These are phyloP conservation scores for Curvularia sp. DNA, from an alignment of 2,329 filamentous ascomycete genomes.

Conservation along the genomic window DNA sequence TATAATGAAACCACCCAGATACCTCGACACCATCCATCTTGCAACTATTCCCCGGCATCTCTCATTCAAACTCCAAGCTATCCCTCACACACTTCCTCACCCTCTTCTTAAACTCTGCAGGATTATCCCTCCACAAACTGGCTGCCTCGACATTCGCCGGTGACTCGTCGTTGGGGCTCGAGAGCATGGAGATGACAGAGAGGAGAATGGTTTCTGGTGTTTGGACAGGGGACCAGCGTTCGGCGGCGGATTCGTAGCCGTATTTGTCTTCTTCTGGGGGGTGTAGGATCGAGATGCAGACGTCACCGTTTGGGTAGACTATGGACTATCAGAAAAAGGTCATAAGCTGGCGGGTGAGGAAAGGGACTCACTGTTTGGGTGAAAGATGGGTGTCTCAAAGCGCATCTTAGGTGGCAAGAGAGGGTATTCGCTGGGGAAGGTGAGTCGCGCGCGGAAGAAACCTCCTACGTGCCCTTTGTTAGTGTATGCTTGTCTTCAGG, in stretches of 20 bases:
- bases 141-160: conserved; percentile 96
- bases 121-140: conserved; percentile 90
- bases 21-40: too few relatives aligned
- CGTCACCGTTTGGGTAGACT: conserved; percentile 92
- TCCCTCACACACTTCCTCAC: conserved; percentile 81
- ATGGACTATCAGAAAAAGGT: conserved; percentile 5
- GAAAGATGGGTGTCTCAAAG: conserved; percentile 92
- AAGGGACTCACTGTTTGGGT: conserved; percentile 79
- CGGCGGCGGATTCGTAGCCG: conserved; percentile 95
- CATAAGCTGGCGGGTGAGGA: background rate
- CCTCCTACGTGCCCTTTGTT: conserved; percentile 63
- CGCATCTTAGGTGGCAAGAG: conserved; percentile 94
- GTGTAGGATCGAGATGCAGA: conserved; percentile 98
- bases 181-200: conserved; percentile 97
- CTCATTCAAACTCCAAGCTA: conserved; percentile 46
- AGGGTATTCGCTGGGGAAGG: conserved; percentile 96
- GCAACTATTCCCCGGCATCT: background rate
- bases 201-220: conserved; percentile 98
- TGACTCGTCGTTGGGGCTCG: conserved; percentile 95
- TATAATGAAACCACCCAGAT: background rate
- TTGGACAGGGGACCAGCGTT: conserved; percentile 96
- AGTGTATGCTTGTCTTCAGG: conserved; percentile 1
- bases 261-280: conserved; percentile 96
- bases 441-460: conserved; percentile 92
- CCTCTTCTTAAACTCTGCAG: conserved; percentile 82